Evolutionary conservation across 2,329 filamentous ascomycete species (phyloP).

Genomic region (Didymella lethalis): DNA sequence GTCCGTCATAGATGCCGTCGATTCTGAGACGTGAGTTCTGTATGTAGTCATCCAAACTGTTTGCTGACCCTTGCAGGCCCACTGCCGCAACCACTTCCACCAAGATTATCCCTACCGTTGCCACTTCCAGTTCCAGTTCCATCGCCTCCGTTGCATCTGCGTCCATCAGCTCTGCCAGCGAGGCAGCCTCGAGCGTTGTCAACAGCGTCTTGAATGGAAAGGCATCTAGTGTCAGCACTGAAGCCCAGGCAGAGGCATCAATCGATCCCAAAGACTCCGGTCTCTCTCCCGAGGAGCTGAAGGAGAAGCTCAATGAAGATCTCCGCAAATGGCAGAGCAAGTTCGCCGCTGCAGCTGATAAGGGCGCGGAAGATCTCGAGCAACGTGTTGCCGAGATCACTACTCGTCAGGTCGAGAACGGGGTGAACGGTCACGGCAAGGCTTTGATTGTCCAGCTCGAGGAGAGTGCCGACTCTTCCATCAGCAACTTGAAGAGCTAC

Average conservation of each 20-base stretch:
- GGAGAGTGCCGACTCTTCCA: slow-evolving; percentile 68
- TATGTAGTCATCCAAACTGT: too few relatives aligned
- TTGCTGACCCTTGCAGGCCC: slow-evolving; percentile 22
- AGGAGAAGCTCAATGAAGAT: slow-evolving; percentile 75
- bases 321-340: slow-evolving; percentile 87
- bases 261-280: slow-evolving; percentile 33
- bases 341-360: slow-evolving; percentile 83
- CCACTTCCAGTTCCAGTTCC: slow-evolving; percentile 19
- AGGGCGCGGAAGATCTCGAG: slow-evolving; percentile 75
- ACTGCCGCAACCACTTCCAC: slow-evolving; percentile 25
- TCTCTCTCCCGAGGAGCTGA: slow-evolving; percentile 52
- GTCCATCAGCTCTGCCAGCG: slow-evolving; percentile 31
- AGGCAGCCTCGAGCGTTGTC: slow-evolving; percentile 42
- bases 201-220: slow-evolving; percentile 43
- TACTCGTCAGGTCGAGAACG: slow-evolving; percentile 70
- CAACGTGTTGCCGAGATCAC: slow-evolving; percentile 75
- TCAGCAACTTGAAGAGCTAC: slow-evolving; percentile 70
- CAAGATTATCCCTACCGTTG: slow-evolving; percentile 31
- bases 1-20: slow-evolving; percentile 64
- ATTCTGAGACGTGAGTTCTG: slow-evolving; percentile 45
- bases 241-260: slow-evolving; percentile 26
- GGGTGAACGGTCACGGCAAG: slow-evolving; percentile 71
- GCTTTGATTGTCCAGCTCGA: slow-evolving; percentile 74
- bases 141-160: slow-evolving; percentile 31
- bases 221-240: slow-evolving; percentile 31